Base-by-base conservation (phyloP, 2,329 filamentous ascomycete species). In the Aspergillus cejpii region DNA sequence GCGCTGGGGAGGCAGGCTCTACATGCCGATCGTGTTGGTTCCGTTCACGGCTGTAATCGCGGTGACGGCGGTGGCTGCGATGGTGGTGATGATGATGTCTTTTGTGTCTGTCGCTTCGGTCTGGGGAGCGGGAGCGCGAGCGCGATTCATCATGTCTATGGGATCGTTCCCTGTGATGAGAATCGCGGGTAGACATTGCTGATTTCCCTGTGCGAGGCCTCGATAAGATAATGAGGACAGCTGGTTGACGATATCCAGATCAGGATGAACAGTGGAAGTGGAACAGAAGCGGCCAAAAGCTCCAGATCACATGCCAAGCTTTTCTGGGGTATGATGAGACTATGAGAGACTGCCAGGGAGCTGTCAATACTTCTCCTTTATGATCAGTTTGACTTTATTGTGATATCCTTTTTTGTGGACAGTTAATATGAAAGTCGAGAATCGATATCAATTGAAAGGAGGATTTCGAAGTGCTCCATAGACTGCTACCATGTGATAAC, bases 91-190 rank as follows among this genome's bases (percentile, higher is more conserved):
- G 64, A 29, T 61, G 60, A 37, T 53, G 59, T 51, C 51, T 51
- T 47, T 52, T 57, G 39, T 48, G 54, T 37, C 33, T 46, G 39
- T 38, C 51, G 20, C 54, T 51, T 52, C 55, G 50, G 37, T 65
- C 56, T 41, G 67, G 65, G 28, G 67, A 71, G 41, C 58, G 59
- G 21, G 68, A 67, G 43, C 62, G 63, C 38, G 64, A 59, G 47
- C 57, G 57, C 6, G 58, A 59, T 24, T 47, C 42, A 38, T 52
- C 52, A 46, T 57, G 55, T 39, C 53, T 50, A 15, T 57, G 55
- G 15, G 54, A 55, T 6, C 31, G 17, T 4, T 34, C 31, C 17
- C 31, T 20, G 17, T 17, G 31, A 41, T 49, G 47, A 43, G 44
- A 49, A 36, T 45, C 38, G 41, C 48, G 49, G 23, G 44, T 28